A percentile compares a stretch with the other conserved stretches of the same genome.
These are phyloP conservation scores for Penicillium vulpinum DNA, from an alignment of 2,329 filamentous ascomycete genomes.

Conservation along the genomic window DNA sequence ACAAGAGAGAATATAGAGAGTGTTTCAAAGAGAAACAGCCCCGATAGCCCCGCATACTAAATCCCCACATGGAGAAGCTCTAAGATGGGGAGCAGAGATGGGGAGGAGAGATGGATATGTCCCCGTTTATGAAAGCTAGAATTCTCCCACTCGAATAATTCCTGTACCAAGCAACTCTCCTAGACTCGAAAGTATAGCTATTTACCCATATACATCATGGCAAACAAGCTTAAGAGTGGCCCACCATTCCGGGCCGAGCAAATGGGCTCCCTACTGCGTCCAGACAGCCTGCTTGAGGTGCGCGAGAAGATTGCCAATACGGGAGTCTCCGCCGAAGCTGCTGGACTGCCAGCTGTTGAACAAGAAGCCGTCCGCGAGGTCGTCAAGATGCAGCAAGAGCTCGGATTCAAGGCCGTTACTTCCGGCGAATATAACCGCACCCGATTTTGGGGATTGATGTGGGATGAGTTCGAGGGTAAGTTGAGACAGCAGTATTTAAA, in stretches of 20 bases:
- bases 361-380: constrained; percentile 21
- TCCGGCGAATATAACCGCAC: constrained; percentile 27
- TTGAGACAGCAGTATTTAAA: not conserved
- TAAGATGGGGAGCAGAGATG: not conserved
- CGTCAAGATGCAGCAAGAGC: constrained; percentile 23
- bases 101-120: too few relatives aligned
- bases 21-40: not conserved
- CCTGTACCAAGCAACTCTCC: not conserved
- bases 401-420: constrained; percentile 22
- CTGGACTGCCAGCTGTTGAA: constrained; percentile 21
- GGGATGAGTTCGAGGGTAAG: constrained; percentile 26
- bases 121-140: not conserved
- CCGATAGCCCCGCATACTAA: not conserved
- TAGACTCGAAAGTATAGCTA: not conserved
- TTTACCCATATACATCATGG: constrained; percentile 4
- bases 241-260: constrained; percentile 28
- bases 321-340: constrained; percentile 20
- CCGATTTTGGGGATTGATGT: constrained; percentile 27
- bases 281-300: constrained; percentile 19
- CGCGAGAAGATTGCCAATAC: constrained; percentile 21
- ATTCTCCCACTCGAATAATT: not conserved
- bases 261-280: constrained; percentile 24
- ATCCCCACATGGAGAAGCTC: not conserved
- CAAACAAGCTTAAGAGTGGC: constrained; percentile 18
- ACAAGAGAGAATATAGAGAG: not conserved